A percentile compares a stretch with the other conserved stretches of the same genome.
These are phyloP conservation scores for Lipomyces sp. DNA, from an alignment of 805 yeast genomes.

Conservation along the genomic window DNA sequence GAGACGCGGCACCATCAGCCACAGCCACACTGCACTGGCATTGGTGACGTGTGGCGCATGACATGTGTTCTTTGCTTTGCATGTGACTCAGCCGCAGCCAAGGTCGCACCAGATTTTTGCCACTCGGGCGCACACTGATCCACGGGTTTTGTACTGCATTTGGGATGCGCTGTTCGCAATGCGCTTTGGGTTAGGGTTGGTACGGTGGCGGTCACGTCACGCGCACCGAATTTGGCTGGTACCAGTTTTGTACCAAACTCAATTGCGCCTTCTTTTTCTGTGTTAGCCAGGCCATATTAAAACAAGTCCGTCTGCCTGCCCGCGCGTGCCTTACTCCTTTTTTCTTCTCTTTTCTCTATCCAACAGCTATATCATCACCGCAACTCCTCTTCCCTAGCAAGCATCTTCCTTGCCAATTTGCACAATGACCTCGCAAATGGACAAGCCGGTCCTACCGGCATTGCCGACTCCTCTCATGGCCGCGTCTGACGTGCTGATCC, in stretches of 20 bases:
- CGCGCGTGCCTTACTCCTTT: background rate
- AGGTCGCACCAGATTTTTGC: no score
- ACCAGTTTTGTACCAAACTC: conserved; percentile 2
- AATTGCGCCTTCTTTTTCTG: conserved; percentile 9
- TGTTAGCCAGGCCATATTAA: conserved; percentile 10
- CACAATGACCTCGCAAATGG: conserved; percentile 12
- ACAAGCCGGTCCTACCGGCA: background rate
- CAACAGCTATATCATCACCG: background rate
- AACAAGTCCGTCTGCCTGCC: conserved; percentile 3
- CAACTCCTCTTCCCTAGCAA: background rate
- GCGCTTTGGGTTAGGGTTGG: conserved; percentile 2
- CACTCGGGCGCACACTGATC: no score
- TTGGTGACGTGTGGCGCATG: no score
- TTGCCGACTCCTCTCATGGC: conserved; percentile 35
- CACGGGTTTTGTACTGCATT: no score
- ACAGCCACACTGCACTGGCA: no score
- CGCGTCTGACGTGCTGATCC: conserved; percentile 9
- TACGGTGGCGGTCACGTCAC: background rate
- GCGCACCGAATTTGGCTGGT: background rate
- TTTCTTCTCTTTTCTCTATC: background rate
- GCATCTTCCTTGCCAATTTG: conserved; percentile 6
- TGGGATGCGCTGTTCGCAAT: no score
- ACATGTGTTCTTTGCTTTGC: no score
- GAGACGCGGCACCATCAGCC: no score
- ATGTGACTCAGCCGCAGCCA: no score